Base-by-base conservation (phyloP, 2,329 filamentous ascomycete genomes). In the Berkeleyomyces rouxiae region DNA sequence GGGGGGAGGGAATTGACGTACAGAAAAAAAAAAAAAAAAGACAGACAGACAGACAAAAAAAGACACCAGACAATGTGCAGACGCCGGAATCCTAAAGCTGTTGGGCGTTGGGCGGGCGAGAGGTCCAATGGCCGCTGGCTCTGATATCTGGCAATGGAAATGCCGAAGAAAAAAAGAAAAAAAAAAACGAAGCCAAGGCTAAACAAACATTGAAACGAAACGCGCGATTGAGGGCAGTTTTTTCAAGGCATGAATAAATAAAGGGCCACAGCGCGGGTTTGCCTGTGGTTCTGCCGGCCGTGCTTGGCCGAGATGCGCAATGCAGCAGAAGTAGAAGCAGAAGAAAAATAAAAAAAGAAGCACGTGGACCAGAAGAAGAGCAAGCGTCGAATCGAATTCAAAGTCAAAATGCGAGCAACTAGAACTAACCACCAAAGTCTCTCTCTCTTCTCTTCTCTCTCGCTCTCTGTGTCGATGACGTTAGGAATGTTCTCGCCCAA, bases 141-240 rank as follows among this genome's bases (percentile, higher is more conserved):
- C n/a, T 9, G 42, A 43, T 43, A 23, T 23, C 23, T 43, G 42
- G 42, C 42, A 6, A 43, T 58, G 13, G 36, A 33, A 42, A 39
- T 44, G 42, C 42, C 13, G 37, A 63, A 33, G 37, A 61, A 63
- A 61, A 60, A 61, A 55, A 60, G 55, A 55, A 37, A 23, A 53
- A 36, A 62, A 58, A 11, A 58, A 53, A 58, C 31, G 49, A 63
- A 51, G 37, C 16, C 31, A 59, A 43, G n/a, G 16, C 61, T 44
- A 57, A 58, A 44, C 37, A 62, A 40, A 36, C 51, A 62, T 36
- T n/a, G 23, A 36, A 39, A 16, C 55, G 36, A n/a, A 36, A 49
- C 59, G 44, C 23, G 43, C 49, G n/a, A 13, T 13, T 23, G 36
- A 61, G 60, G 43, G 37, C 59, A 10, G 59, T 37, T 39, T 36